A percentile compares a stretch with the other conserved stretches of the same genome.
Evolutionary conservation across 106 monocot genomes (phyloP).

Genomic region (Vanilla planifolia): DNA sequence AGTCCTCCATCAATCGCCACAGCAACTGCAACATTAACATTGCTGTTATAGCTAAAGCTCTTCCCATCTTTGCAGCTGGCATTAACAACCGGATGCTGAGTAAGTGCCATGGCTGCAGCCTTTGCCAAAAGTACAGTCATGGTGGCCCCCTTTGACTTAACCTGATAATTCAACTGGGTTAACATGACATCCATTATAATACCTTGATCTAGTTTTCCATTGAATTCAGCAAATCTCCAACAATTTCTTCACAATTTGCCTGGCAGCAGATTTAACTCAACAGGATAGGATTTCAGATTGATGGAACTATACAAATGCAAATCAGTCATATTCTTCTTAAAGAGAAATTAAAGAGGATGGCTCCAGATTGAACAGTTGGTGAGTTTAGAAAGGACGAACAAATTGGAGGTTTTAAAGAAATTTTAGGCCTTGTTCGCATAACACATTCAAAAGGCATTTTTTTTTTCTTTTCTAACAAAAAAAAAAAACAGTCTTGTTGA

Average conservation of each 20-base stretch:
- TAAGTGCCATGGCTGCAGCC: slow-evolving; percentile 91
- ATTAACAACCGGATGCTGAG: slow-evolving; percentile 87
- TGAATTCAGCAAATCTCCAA: neutral
- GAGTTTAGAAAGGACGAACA: no score
- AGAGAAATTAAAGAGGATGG: no score
- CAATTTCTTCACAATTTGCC: neutral
- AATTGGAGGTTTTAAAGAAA: no score
- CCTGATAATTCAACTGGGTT: slow-evolving; percentile 19
- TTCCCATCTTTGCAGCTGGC: slow-evolving; percentile 89
- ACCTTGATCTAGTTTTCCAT: neutral
- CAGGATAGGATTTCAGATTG: no score
- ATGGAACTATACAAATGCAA: no score
- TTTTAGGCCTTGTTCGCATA: no score
- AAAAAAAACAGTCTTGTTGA: no score
- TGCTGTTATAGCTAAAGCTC: slow-evolving; percentile 79
- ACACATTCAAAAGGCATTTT: no score
- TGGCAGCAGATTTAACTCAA: no score
- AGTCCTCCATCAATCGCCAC: slow-evolving; percentile 97
- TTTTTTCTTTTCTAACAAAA: no score
- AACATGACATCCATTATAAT: neutral
- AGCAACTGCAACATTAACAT: slow-evolving; percentile 82
- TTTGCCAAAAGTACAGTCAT: slow-evolving; percentile 94
- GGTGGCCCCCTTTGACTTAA: slow-evolving; percentile 93
- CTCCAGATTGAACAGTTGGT: no score
- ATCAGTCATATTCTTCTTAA: no score